These are phyloP conservation scores for Heracleum sosnowskyi DNA, from an alignment of 129 eudicot species.

Conservation along the genomic window DNA sequence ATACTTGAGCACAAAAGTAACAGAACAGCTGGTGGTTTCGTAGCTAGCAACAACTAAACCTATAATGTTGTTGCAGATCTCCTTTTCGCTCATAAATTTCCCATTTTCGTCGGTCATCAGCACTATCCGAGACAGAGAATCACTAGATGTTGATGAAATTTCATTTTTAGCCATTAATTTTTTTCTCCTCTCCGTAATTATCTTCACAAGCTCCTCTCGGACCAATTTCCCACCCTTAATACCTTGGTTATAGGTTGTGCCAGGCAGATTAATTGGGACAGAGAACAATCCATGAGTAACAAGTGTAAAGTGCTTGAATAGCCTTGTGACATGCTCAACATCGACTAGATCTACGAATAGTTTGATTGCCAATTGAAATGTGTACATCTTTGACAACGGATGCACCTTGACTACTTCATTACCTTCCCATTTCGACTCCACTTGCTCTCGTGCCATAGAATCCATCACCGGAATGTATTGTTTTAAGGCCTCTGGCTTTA, in stretches of 20 bases:
- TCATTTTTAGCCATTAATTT: constrained; percentile 14
- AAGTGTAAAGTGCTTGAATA: constrained; percentile 15
- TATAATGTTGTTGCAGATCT: constrained; percentile 15
- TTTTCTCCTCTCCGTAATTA: constrained; percentile 16
- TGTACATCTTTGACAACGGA: constrained; percentile 16
- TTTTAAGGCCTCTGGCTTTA: constrained; percentile 22
- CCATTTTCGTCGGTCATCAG: constrained; percentile 17
- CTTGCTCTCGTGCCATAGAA: constrained; percentile 21
- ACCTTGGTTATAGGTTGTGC: constrained; percentile 19
- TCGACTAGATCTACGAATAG: constrained; percentile 20
- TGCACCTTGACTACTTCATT: constrained; percentile 12
- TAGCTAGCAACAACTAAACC: constrained; percentile 21
- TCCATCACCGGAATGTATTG: constrained; percentile 29
- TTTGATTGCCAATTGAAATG: constrained; percentile 19
- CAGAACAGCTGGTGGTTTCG: constrained; percentile 25
- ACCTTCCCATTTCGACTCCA: constrained; percentile 15
- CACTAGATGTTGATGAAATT: neutral
- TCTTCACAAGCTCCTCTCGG: constrained; percentile 14
- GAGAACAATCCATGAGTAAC: constrained; percentile 19
- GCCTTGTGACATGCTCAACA: constrained; percentile 9
- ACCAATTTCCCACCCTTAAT: constrained; percentile 19
- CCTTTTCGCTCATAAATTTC: constrained; percentile 20
- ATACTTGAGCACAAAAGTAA: constrained; percentile 5
- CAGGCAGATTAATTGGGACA: constrained; percentile 30
- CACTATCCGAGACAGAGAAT: constrained; percentile 18